Evolutionary conservation across 2,329 filamentous ascomycete species (phyloP), one percentile per base, ranked within the genome.

Genomic region (Raffaelea arxii): DNA sequence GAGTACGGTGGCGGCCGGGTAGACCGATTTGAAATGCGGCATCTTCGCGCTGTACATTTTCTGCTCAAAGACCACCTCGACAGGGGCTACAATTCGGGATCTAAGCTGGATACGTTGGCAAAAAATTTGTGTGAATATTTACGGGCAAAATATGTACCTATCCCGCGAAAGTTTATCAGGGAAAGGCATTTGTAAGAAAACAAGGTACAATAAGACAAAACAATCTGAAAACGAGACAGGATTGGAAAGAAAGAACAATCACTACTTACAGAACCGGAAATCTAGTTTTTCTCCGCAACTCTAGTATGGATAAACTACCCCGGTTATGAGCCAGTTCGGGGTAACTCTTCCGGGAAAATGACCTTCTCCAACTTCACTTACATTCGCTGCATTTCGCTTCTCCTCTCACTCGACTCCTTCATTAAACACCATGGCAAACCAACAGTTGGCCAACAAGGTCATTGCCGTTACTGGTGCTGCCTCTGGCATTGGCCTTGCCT

Each of bases 81-180:
- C 3, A 55, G 63, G 1, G 66, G 66, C 1, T 68, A 75, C 3
- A 75, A 71, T 51, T 72, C 70, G 46, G 69, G 65, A 11, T 65
- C 62, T 24, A 57, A 66, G 19, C 48, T 77, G n/a, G 72, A 77
- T 57, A 62, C 64, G 4, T 66, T 76, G 53, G 74, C 66, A 2
- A 77, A 77, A 55, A 71, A 71, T 1, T 67, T 75, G 55, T 69
- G 65, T 16, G 72, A 76, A 59, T 53, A 50, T 30, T 21, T 52
- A 39, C 45, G 51, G 7, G 43, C 44, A 27, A 51, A 51, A 36
- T 39, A 46, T 16, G 47, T 51, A 21, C 41, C 44, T 2, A 27
- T 48, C 7, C 49, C 48, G 16, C 43, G 38, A 25, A 47, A 44
- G 36, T 49, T 49, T 36, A 12, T 36, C 16, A 18, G 19, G 16